A percentile compares a stretch with the other conserved stretches of the same genome.
Conservation (phyloP, 2,329 filamentous ascomycete genomes). For the Ophiostoma australiae region DNA sequence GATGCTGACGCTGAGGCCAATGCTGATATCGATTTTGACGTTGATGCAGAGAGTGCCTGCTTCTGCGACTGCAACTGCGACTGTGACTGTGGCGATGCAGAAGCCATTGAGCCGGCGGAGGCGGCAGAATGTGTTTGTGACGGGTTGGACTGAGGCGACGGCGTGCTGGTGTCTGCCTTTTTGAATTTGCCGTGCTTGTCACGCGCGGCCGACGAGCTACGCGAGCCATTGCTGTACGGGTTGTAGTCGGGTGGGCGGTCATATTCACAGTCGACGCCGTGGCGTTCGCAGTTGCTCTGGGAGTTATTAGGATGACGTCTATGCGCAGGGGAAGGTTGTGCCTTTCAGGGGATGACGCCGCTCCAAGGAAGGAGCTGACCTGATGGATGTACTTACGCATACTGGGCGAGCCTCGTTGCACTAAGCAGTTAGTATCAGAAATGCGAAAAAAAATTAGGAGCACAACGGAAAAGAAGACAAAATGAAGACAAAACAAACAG, state of each 20-base stretch:
- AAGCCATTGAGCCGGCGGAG: neutral
- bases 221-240: slow-evolving; percentile 11
- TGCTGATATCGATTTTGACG: neutral
- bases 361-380: neutral
- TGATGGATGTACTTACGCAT: neutral
- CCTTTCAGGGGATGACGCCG: too few species aligned
- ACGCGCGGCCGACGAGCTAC: neutral
- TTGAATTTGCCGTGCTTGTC: slow-evolving; percentile 12
- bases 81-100: neutral
- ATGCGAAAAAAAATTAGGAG: neutral
- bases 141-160: neutral
- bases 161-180: slow-evolving; percentile 5
- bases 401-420: neutral
- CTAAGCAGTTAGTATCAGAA: neutral
- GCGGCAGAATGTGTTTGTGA: neutral
- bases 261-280: slow-evolving; percentile 20
- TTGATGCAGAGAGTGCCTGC: too few species aligned
- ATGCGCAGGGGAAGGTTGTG: neutral
- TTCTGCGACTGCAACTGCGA: neutral
- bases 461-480: neutral
- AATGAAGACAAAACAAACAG: neutral
- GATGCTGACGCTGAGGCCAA: neutral
- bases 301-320: neutral
- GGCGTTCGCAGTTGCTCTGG: slow-evolving; percentile 22
- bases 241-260: slow-evolving; percentile 15